These are phyloP conservation scores for Leishmania turanica DNA, from an alignment of 208 protist genomes.

Conservation along the genomic window DNA sequence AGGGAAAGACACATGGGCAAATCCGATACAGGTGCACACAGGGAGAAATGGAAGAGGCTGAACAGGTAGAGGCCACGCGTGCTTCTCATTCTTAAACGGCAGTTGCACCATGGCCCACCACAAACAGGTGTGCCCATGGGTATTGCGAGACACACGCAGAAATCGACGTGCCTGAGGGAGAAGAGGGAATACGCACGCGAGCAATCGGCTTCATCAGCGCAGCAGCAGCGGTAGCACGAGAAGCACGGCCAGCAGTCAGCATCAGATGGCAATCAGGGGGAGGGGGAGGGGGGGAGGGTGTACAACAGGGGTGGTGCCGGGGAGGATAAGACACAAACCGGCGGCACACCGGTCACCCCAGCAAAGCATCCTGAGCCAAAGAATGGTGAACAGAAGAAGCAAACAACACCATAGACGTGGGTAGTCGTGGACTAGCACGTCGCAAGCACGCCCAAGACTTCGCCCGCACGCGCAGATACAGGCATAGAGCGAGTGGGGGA, in stretches of 20 bases:
- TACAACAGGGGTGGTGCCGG: neutral
- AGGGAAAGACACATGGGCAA: constrained; percentile 10
- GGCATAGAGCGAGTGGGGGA: neutral
- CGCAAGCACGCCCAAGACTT: neutral
- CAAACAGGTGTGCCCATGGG: neutral
- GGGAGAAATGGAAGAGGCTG: neutral
- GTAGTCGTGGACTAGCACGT: too few species aligned
- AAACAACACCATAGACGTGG: neutral
- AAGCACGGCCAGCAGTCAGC: neutral
- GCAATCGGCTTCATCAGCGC: neutral
- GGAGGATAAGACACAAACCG: neutral
- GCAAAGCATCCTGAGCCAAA: neutral
- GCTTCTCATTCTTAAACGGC: too few species aligned
- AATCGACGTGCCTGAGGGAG: neutral
- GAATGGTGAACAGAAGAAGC: neutral
- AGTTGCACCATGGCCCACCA: too few species aligned
- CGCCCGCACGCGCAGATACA: neutral
- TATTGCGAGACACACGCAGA: neutral
- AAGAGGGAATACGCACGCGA: neutral
- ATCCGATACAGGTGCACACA: neutral
- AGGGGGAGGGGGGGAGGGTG: neutral
- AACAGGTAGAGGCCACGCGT: neutral
- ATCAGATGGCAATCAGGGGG: neutral
- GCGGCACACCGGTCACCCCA: neutral
- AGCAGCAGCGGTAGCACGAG: neutral